Evolutionary conservation across 306 rosid species (phyloP).

Genomic region (Gastrolobium villosum): DNA sequence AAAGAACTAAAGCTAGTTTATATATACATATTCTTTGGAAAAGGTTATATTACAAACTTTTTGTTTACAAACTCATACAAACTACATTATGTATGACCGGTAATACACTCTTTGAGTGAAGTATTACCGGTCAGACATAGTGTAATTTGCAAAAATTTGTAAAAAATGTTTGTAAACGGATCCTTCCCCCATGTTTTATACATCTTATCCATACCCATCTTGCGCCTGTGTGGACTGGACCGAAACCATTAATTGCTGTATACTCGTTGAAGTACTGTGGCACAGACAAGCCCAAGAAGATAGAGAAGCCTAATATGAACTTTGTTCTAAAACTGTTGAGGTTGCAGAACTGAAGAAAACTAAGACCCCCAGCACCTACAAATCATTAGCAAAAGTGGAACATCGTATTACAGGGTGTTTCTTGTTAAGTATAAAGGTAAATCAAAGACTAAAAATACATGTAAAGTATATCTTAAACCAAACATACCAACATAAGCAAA

Average conservation of each 20-base stretch:
- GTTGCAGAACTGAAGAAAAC: slow-evolving; percentile 97
- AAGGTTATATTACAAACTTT: too few species aligned
- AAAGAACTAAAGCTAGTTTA: background rate
- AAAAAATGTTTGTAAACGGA: too few species aligned
- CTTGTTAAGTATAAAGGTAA: background rate
- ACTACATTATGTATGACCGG: too few species aligned
- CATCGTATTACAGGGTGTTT: slow-evolving; percentile 24
- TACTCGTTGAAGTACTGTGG: slow-evolving; percentile 98
- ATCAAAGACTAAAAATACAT: slow-evolving; percentile 13
- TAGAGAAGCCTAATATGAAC: slow-evolving; percentile 90
- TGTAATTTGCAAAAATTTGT: too few species aligned
- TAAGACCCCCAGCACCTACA: slow-evolving; percentile 82
- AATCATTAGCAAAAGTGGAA: slow-evolving; percentile 27
- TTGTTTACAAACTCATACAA: too few species aligned
- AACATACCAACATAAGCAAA: slow-evolving; percentile 93
- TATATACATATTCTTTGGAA: too few species aligned
- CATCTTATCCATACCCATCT: slow-evolving; percentile 81
- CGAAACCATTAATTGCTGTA: slow-evolving; percentile 82
- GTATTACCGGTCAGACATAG: too few species aligned
- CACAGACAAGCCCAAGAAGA: slow-evolving; percentile 92
- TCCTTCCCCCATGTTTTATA: background rate
- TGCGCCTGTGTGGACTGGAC: slow-evolving; percentile 88
- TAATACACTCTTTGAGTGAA: too few species aligned
- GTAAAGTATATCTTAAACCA: slow-evolving; percentile 2
- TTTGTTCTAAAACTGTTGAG: slow-evolving; percentile 93